phyloP scores from a whole-genome alignment of 305 asterid genomes.

The Solanum hybrid region DNA sequence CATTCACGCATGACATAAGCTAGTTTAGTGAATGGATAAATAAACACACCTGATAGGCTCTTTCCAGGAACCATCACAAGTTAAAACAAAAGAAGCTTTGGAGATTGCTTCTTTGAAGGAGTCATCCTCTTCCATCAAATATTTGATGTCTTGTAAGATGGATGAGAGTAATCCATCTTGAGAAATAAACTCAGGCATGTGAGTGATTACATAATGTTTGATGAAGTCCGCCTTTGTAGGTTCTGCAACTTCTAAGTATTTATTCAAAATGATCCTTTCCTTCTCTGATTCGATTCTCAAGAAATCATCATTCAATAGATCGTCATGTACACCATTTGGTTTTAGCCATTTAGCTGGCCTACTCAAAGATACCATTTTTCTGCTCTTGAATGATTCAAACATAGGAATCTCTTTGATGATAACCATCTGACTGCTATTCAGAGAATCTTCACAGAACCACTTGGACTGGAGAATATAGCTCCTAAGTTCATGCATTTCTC shows the following conservation, averaged over 20 bases:
- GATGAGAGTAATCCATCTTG: constrained; percentile 47
- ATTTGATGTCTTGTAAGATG: constrained; percentile 51
- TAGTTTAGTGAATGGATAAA: neutral
- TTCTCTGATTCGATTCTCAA: constrained; percentile 75
- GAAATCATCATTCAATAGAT: constrained; percentile 72
- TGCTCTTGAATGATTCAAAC: constrained; percentile 86
- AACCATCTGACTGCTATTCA: constrained; percentile 45
- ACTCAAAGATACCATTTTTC: constrained; percentile 66
- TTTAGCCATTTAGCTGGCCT: constrained; percentile 75
- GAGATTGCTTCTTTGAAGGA: constrained; percentile 59
- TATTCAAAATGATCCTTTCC: constrained; percentile 61
- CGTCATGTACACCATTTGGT: constrained; percentile 62
- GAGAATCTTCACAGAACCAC: constrained; percentile 68
- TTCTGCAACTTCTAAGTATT: constrained; percentile 58
- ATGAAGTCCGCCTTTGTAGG: constrained; percentile 66
- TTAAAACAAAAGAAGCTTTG: constrained; percentile 59
- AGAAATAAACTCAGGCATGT: constrained; percentile 51
- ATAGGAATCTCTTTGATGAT: constrained; percentile 76
- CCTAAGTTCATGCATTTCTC: constrained; percentile 79
- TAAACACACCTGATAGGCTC: constrained; percentile 70
- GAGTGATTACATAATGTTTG: constrained; percentile 59
- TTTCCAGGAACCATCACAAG: constrained; percentile 71
- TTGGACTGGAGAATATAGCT: constrained; percentile 89
- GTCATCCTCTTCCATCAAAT: constrained; percentile 58
- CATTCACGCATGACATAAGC: neutral